Evolutionary conservation across 2,329 filamentous ascomycete species (phyloP), one percentile per base, ranked within the genome.

Genomic region (Endocalyx cinctus): DNA sequence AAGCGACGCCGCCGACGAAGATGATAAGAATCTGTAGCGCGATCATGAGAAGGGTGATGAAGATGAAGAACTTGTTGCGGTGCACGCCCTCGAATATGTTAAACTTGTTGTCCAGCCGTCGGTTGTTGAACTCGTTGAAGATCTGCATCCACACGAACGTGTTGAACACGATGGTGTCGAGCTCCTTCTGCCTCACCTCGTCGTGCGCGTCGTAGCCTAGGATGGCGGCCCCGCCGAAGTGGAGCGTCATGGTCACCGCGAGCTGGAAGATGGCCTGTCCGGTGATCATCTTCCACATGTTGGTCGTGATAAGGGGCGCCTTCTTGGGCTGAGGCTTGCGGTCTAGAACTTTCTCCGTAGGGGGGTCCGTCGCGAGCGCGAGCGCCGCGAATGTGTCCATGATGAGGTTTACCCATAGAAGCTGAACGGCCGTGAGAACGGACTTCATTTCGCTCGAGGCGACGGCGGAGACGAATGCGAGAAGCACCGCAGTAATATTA

Each of bases 111-210:
- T 80, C 77, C 1, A 80, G 62, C 25, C 76, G 74, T 18, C 77
- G 69, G 50, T 76, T 78, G 58, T 82, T 82, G 61, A 79, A 72
- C 55, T 79, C 70, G 55, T 83, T 83, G 63, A 83, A 84, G 41
- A 84, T 81, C 48, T 84, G 79, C 68, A 84, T 77, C 78, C 79
- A 84, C 3, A 84, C 79, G 46, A 81, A 84, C 0, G 73, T 77
- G 57, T 84, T 84, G 63, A 84, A 84, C 29, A 84, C 72, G 37
- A 82, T 65, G 1, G 78, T 80, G 42, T 75, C 65, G 20, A 79
- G 60, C 44, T 73, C 53, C 5, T 48, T 50, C 34, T 56, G 61
- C 14, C 69, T 58, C 15, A 59, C 55, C 27, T 62, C 57, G 30
- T 69, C 37, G 33, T 54, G 34, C 12, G 52, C 41, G 29, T 67